Conservation (phyloP, 441 rosid species). For the Brassica hybrid region DNA sequence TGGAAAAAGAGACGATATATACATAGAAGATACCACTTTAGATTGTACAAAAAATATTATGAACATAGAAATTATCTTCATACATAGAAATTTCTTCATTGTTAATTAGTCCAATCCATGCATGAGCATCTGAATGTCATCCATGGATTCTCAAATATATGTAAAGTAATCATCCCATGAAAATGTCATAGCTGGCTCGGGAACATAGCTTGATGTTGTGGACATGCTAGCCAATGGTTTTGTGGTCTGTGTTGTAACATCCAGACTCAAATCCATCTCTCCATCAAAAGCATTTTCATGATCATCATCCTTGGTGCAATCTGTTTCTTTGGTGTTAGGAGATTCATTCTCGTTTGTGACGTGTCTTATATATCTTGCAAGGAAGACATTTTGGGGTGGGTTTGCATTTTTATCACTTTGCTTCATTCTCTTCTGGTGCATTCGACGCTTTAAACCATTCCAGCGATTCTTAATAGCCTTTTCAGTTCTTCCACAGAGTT, state of each 20-base stretch:
- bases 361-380: background rate
- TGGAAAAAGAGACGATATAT: background rate
- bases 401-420: constrained; percentile 10
- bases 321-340: background rate
- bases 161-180: background rate
- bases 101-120: background rate
- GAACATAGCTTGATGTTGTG: background rate
- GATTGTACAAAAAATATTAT: background rate
- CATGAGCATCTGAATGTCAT: background rate
- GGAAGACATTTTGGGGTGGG: background rate
- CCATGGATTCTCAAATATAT: background rate
- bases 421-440: constrained; percentile 49
- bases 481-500: constrained; percentile 65
- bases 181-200: background rate
- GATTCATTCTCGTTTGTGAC: background rate
- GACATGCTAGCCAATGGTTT: background rate
- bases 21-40: background rate
- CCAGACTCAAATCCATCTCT: background rate
- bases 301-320: background rate
- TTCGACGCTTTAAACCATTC: constrained; percentile 69
- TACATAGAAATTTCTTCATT: no score
- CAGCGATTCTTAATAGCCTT: constrained; percentile 79
- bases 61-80: background rate
- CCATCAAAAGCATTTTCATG: background rate
- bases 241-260: background rate